These are phyloP conservation scores for Candida sanyaensis DNA, from an alignment of 1,139 yeast species.

Conservation along the genomic window DNA sequence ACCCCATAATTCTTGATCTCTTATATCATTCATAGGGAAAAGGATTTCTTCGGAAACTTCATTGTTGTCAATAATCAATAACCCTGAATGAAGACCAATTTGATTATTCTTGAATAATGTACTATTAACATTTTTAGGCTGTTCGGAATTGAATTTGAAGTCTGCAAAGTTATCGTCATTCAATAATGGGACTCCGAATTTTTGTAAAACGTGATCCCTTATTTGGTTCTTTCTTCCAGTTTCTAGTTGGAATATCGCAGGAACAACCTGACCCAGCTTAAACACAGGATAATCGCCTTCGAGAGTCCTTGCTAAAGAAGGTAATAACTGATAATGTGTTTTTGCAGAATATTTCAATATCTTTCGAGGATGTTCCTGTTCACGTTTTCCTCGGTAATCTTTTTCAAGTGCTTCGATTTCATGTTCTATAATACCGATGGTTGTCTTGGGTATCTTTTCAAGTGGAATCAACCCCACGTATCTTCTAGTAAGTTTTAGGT, in stretches of 20 bases:
- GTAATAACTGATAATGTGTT: constrained; percentile 19
- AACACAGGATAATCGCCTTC: constrained; percentile 5
- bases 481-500: constrained; percentile 16
- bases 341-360: constrained; percentile 13
- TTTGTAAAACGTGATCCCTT: constrained; percentile 24
- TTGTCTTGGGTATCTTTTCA: constrained; percentile 1
- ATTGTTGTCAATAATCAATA: constrained; percentile 12
- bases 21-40: constrained; percentile 14
- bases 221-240: constrained; percentile 31
- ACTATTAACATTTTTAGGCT: constrained; percentile 16
- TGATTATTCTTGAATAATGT: constrained; percentile 20
- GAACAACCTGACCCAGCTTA: constrained; percentile 16
- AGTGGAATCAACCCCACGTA: constrained; percentile 23
- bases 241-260: constrained; percentile 21
- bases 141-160: constrained; percentile 17
- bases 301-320: constrained; percentile 11
- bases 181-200: constrained; percentile 21
- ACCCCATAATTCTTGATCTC: constrained; percentile 23
- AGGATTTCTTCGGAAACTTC: constrained; percentile 13
- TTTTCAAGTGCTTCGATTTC: constrained; percentile 17
- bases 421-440: constrained; percentile 17
- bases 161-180: constrained; percentile 25
- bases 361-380: background rate
- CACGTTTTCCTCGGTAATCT: constrained; percentile 12
- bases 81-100: constrained; percentile 27